These are phyloP conservation scores for Tylopilus intermedius DNA, from an alignment of 768 basidiomycete species.

Conservation along the genomic window DNA sequence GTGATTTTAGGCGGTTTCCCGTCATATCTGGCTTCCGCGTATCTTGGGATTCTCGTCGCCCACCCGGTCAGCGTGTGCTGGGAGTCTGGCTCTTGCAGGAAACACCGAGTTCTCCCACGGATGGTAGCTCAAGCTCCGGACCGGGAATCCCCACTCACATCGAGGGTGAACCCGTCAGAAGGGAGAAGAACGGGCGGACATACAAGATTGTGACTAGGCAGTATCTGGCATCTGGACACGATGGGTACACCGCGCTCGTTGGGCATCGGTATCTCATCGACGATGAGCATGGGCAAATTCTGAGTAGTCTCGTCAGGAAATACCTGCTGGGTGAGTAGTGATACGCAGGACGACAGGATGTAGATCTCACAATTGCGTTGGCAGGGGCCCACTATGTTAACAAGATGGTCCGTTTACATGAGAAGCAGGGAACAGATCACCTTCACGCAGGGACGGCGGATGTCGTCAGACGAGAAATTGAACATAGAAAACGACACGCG, in stretches of 20 bases:
- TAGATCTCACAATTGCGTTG: slow-evolving; percentile 9
- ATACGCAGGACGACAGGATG: neutral
- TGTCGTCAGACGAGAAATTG: slow-evolving; percentile 46
- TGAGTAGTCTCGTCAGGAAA: slow-evolving; percentile 75
- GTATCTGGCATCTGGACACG: slow-evolving; percentile 81
- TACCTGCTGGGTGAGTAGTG: slow-evolving; percentile 66
- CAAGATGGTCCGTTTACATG: slow-evolving; percentile 43
- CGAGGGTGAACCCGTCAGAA: slow-evolving; percentile 53
- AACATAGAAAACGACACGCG: slow-evolving; percentile 32
- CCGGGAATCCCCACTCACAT: slow-evolving; percentile 32
- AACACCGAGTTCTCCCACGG: slow-evolving; percentile 14
- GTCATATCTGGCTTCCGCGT: slow-evolving; percentile 83
- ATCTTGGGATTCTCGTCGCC: slow-evolving; percentile 79
- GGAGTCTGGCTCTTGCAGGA: slow-evolving; percentile 61
- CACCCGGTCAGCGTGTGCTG: slow-evolving; percentile 66
- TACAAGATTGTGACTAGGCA: slow-evolving; percentile 84
- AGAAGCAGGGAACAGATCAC: slow-evolving; percentile 26
- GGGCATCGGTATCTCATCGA: slow-evolving; percentile 69
- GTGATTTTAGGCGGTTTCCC: slow-evolving; percentile 68
- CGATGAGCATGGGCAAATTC: slow-evolving; percentile 74
- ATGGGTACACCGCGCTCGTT: slow-evolving; percentile 70
- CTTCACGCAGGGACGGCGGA: slow-evolving; percentile 42
- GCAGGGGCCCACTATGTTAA: slow-evolving; percentile 73
- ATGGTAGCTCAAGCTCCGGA: slow-evolving; percentile 16
- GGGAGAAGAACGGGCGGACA: slow-evolving; percentile 46